A percentile compares a stretch with the other conserved stretches of the same genome.
Conservation (phyloP, 371 early-diverging fungal genomes). For the Mortierella sp. region DNA sequence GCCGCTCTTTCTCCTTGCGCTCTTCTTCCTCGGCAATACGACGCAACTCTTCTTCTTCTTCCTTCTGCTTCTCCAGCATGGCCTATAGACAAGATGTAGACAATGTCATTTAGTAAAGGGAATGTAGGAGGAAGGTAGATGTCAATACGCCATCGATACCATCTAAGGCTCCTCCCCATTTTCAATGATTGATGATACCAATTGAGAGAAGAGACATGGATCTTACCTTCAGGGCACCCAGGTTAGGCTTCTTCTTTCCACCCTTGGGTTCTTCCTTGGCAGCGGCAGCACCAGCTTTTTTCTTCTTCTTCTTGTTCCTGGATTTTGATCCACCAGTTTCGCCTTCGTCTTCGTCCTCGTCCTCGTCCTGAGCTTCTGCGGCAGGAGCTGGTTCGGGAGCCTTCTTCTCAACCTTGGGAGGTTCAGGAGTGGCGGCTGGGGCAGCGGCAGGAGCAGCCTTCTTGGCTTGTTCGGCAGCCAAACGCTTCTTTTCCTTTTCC, state of each 20-base stretch:
- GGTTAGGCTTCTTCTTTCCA: conserved; percentile 69
- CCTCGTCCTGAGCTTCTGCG: conserved; percentile 39
- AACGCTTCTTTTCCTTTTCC: conserved; percentile 61
- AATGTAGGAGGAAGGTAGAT: neutral
- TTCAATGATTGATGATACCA: no score
- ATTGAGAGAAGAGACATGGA: conserved; percentile 14
- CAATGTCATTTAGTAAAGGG: no score
- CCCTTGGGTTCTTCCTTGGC: conserved; percentile 57
- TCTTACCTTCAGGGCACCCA: conserved; percentile 71
- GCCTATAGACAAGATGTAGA: conserved; percentile 15
- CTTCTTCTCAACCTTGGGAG: conserved; percentile 30
- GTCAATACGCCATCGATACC: no score
- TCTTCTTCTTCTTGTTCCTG: conserved; percentile 63
- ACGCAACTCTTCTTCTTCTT: conserved; percentile 68
- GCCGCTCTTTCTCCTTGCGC: conserved; percentile 57
- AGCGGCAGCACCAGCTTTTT: conserved; percentile 45
- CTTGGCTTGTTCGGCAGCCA: conserved; percentile 48
- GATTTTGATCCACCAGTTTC: conserved; percentile 51
- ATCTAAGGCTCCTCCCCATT: no score
- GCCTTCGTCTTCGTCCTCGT: conserved; percentile 56
- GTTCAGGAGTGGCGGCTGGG: neutral
- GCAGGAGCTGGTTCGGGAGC: conserved; percentile 47
- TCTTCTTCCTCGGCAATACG: conserved; percentile 67
- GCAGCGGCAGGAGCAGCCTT: conserved; percentile 44
- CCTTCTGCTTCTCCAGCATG: conserved; percentile 49